Conservation (phyloP, 257 asterid genomes). For the Solanum bulbocastanum region DNA sequence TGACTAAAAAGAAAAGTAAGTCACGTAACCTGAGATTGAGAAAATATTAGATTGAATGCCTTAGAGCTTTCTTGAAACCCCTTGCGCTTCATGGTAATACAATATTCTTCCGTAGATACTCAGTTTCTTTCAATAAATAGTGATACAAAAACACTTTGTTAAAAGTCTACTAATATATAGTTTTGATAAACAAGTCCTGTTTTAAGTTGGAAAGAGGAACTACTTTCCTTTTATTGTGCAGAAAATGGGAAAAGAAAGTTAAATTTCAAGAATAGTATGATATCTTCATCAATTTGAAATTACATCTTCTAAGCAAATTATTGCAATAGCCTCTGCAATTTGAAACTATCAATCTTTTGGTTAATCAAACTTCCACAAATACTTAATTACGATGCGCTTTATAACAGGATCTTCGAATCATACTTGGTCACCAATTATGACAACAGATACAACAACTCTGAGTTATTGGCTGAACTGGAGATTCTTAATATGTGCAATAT, state of each 20-base stretch:
- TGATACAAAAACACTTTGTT: not conserved
- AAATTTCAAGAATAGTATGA: not conserved
- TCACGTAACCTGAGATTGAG: no score
- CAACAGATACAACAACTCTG: slow-evolving; percentile 38
- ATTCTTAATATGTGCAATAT: slow-evolving; percentile 57
- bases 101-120: not conserved
- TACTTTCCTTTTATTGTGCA: not conserved
- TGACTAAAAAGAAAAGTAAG: no score
- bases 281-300: not conserved
- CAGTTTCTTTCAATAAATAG: not conserved
- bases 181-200: not conserved
- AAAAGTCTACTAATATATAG: not conserved
- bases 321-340: not conserved
- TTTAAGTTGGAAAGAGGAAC: not conserved
- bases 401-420: slow-evolving; percentile 29
- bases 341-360: not conserved
- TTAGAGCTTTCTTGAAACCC: not conserved
- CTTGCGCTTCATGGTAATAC: not conserved
- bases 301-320: not conserved
- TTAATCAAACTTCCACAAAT: not conserved
- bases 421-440: slow-evolving; percentile 40
- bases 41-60: not conserved
- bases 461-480: slow-evolving; percentile 93
- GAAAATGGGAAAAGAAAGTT: not conserved
- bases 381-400: slow-evolving; percentile 12